phyloP scores from a whole-genome alignment of 2,329 filamentous ascomycete genomes.

The Fusarium nodosum region DNA sequence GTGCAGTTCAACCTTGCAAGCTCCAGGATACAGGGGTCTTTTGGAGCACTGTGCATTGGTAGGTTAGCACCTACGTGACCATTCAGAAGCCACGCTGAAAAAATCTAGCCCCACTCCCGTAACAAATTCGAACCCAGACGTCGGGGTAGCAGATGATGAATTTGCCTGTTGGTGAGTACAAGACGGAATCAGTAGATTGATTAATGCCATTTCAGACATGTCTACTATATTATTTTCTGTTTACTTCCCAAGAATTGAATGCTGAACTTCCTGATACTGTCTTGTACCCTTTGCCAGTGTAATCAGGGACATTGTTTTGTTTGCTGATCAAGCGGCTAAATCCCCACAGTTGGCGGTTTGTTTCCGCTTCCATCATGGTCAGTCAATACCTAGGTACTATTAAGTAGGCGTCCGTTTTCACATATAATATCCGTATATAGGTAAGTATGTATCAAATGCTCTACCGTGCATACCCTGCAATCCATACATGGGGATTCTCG shows the following conservation, averaged over 20 bases:
- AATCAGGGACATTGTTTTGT: background rate
- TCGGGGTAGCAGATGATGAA: background rate
- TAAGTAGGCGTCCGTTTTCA: conserved; percentile 15
- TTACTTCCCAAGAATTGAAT: background rate
- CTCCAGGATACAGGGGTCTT: conserved; percentile 29
- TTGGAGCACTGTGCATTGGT: background rate
- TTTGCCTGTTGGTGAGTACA: background rate
- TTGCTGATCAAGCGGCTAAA: conserved; percentile 18
- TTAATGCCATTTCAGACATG: background rate
- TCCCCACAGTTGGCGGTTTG: conserved; percentile 24
- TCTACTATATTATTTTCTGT: background rate
- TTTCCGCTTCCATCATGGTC: conserved; percentile 29
- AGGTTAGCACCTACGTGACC: background rate
- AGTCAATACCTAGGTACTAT: background rate
- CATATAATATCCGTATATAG: background rate
- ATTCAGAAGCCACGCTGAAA: conserved; percentile 1
- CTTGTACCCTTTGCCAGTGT: background rate
- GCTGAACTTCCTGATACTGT: background rate
- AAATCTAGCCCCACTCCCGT: conserved; percentile 14
- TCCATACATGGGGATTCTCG: conserved; percentile 1
- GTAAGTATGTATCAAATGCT: conserved; percentile 10
- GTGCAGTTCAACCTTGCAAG: conserved; percentile 11
- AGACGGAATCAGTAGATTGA: background rate
- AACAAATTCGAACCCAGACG: background rate
- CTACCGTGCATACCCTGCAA: conserved; percentile 30